A percentile compares a stretch with the other conserved stretches of the same genome.
phyloP scores from a whole-genome alignment of 148 eudicot genomes.

The Euryodendron excelsum region DNA sequence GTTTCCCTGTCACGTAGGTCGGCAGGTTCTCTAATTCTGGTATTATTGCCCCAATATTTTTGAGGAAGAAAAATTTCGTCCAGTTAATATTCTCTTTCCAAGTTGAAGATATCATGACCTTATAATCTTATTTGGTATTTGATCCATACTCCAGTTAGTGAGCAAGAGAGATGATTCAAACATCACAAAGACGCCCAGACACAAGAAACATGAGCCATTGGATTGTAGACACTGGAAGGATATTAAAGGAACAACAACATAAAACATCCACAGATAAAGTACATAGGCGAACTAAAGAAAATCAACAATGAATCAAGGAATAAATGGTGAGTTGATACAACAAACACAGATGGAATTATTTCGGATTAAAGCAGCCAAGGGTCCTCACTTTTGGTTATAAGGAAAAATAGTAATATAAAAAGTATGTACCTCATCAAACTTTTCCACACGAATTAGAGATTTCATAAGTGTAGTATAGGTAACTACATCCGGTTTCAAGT shows the following conservation, averaged over 20 bases:
- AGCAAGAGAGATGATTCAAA: too few relatives aligned
- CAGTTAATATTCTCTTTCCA: not conserved
- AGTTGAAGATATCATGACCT: not conserved
- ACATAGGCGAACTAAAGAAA: not conserved
- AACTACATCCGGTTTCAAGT: constrained; percentile 88
- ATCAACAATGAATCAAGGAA: not conserved
- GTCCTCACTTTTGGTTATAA: not conserved
- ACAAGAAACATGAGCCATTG: not conserved
- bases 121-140: too few relatives aligned
- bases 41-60: not conserved
- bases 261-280: not conserved
- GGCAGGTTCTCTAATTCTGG: not conserved
- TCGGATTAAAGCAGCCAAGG: not conserved
- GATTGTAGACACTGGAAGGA: not conserved
- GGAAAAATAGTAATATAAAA: not conserved
- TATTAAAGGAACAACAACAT: not conserved
- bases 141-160: not conserved
- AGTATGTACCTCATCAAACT: constrained; percentile 62
- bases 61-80: not conserved
- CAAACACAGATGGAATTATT: too few relatives aligned
- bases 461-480: constrained; percentile 97
- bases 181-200: too few relatives aligned
- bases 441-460: constrained; percentile 78
- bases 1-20: not conserved
- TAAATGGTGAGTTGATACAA: too few relatives aligned